A percentile compares a stretch with the other conserved stretches of the same genome.
Conservation (phyloP, 2,329 filamentous ascomycete genomes). For the Metarhizium brunneum region DNA sequence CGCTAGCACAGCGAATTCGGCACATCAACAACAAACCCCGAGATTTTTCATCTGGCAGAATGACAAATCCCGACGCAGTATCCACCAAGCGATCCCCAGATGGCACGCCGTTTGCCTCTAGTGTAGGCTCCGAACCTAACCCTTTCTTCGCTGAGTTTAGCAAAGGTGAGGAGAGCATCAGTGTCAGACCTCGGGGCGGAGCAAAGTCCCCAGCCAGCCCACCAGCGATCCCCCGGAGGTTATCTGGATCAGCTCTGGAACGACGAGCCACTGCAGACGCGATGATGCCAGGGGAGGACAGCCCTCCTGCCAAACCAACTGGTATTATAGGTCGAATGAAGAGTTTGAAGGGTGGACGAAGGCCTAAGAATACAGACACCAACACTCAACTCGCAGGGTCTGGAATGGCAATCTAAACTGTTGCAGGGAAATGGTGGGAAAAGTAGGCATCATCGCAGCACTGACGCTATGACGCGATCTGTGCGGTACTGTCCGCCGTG, state of each 20-base stretch:
- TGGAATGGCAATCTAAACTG: slow-evolving; percentile 30
- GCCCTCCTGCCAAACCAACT: slow-evolving; percentile 35
- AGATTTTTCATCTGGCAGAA: slow-evolving; percentile 48
- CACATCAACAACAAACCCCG: slow-evolving; percentile 68
- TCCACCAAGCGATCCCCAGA: slow-evolving; percentile 34
- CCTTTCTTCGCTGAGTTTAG: slow-evolving; percentile 78
- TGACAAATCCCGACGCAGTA: slow-evolving; percentile 44
- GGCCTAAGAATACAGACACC: slow-evolving; percentile 21
- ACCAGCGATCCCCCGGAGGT: slow-evolving; percentile 32
- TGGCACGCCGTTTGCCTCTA: slow-evolving; percentile 22
- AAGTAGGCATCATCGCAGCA: not conserved
- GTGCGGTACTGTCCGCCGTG: not conserved
- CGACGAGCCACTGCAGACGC: slow-evolving; percentile 55
- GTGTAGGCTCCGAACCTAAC: slow-evolving; percentile 39
- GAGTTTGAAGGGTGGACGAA: slow-evolving; percentile 65
- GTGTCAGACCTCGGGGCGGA: slow-evolving; percentile 30
- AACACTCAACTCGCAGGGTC: slow-evolving; percentile 11
- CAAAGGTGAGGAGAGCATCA: slow-evolving; percentile 43
- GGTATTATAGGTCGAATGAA: slow-evolving; percentile 73
- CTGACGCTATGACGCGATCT: not conserved
- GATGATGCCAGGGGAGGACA: slow-evolving; percentile 27
- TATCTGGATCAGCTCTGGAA: slow-evolving; percentile 42
- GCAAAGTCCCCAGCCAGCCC: slow-evolving; percentile 47
- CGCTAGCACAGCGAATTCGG: slow-evolving; percentile 82
- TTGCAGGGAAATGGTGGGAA: not conserved